Evolutionary conservation across 2,329 filamentous ascomycete genomes (phyloP).

Genomic region (Graphium sp.): DNA sequence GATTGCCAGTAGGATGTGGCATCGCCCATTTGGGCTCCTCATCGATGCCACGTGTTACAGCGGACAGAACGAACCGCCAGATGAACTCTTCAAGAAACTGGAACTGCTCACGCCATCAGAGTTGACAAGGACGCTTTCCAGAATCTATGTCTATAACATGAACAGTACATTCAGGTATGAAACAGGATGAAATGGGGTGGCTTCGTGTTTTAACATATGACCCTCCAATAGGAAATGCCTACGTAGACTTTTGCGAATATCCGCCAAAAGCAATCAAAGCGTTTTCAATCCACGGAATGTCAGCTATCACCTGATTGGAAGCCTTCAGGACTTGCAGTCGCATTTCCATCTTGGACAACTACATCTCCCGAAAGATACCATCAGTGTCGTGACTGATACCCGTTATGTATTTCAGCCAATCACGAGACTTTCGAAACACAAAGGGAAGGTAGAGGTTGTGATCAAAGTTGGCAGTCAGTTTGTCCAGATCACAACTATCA

Average conservation of each 20-base stretch:
- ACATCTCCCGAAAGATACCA: slow-evolving; percentile 52
- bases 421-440: slow-evolving; percentile 48
- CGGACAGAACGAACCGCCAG: slow-evolving; percentile 48
- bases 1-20: slow-evolving; percentile 55
- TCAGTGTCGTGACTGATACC: slow-evolving; percentile 49
- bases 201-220: neutral
- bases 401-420: slow-evolving; percentile 49
- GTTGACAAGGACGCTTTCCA: slow-evolving; percentile 37
- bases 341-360: slow-evolving; percentile 52
- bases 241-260: slow-evolving; percentile 42
- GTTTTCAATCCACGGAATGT: slow-evolving; percentile 48
- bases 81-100: slow-evolving; percentile 46
- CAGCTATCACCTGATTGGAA: slow-evolving; percentile 49
- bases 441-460: slow-evolving; percentile 52
- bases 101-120: slow-evolving; percentile 47
- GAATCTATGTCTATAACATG: slow-evolving; percentile 58
- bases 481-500: slow-evolving; percentile 51
- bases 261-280: slow-evolving; percentile 40
- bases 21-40: slow-evolving; percentile 49
- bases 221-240: slow-evolving; percentile 37
- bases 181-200: neutral
- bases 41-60: slow-evolving; percentile 56
- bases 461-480: slow-evolving; percentile 56
- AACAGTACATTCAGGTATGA: slow-evolving; percentile 48
- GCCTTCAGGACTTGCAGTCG: slow-evolving; percentile 44